Evolutionary conservation across 139 green algal genomes (phyloP), one percentile per base, ranked within the genome.

Genomic region (Pycnococcus provasolii): DNA sequence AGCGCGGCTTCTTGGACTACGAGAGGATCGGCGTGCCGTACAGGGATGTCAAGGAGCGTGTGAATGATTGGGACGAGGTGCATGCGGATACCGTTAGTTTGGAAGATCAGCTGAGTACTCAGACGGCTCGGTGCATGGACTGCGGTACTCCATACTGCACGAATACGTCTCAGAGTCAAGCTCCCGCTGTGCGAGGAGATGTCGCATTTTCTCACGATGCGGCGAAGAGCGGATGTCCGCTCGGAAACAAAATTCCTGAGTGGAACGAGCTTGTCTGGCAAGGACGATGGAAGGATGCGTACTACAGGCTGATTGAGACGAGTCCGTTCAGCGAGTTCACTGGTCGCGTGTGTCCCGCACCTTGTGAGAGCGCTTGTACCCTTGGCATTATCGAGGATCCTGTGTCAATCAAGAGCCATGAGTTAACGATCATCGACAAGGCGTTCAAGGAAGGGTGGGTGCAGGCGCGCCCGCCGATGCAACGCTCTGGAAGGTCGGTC

Each of bases 251-350:
- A 53, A 96, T 97, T 72, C 91, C 91, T 26, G 91, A 97, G 81
- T 97, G 87, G 80, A 97, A 97, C 68, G 89, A 93, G 60, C 80
- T 97, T 58, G 91, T 97, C 69, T 81, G 91, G 80, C 62, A 96
- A 78, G 90, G 88, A 50, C 73, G 84, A 44, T 97, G 91, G 91
- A 75, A 72, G 3, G 91, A 95, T 67, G 91, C 91, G 15, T 76
- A 95, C 45, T 80, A 96, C 73, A 74, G 91, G 1, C 84, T 97
- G 64, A 77, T 96, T 59, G 89, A 96, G 74, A 97, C 91, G 39
- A 97, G 97, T 81, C 96, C 97, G 81, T 97, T 97, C 84, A 91
- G 91, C 46, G 91, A 96, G 84, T 96, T 97, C 82, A 96, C 91
- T 0, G 90, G 78, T 42, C 62, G 89, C 46, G 90, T 96, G 53